Percentiles rank a stretch among this genome's conserved stretches.
Evolutionary conservation across 2,329 filamentous ascomycete species (phyloP).

Genomic region (Cephalotrichum gorgonifer): DNA sequence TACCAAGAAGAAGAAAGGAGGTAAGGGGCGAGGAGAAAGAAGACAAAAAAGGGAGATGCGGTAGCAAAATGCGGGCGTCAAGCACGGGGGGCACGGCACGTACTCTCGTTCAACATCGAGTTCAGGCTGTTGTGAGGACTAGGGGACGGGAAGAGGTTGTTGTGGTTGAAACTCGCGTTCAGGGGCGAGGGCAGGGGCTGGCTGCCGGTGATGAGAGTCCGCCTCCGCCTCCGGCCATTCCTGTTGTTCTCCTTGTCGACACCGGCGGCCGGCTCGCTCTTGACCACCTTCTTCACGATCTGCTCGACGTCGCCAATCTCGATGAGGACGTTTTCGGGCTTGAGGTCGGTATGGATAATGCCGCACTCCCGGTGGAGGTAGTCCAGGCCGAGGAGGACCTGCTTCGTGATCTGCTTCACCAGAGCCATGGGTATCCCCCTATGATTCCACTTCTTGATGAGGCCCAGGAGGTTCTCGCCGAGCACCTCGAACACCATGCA

Average conservation of each 20-base stretch:
- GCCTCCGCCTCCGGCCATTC: slow-evolving; percentile 78
- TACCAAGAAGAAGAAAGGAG: neutral
- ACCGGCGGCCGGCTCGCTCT: slow-evolving; percentile 48
- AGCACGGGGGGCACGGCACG: too few species aligned
- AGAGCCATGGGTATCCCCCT: slow-evolving; percentile 91
- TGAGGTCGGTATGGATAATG: slow-evolving; percentile 96
- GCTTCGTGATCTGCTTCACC: slow-evolving; percentile 98
- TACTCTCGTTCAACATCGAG: slow-evolving; percentile 75
- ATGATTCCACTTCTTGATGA: slow-evolving; percentile 99
- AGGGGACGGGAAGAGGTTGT: slow-evolving; percentile 57
- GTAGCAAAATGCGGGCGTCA: neutral
- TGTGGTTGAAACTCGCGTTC: slow-evolving; percentile 79
- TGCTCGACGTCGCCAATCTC: slow-evolving; percentile 98
- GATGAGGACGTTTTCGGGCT: slow-evolving; percentile 96
- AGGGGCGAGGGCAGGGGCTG: slow-evolving; percentile 92
- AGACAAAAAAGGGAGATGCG: neutral
- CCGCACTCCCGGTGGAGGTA: slow-evolving; percentile 96
- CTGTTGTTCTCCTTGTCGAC: slow-evolving; percentile 77
- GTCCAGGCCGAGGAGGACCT: slow-evolving; percentile 88
- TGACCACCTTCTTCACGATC: slow-evolving; percentile 93
- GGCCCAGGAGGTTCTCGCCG: slow-evolving; percentile 83
- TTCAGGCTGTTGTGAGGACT: slow-evolving; percentile 67
- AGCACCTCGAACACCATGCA: slow-evolving; percentile 99
- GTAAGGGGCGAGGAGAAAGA: neutral
- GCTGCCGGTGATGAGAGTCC: slow-evolving; percentile 93